Conservation (phyloP, 345 rosid species). For the Hibiscus tridactylites region DNA sequence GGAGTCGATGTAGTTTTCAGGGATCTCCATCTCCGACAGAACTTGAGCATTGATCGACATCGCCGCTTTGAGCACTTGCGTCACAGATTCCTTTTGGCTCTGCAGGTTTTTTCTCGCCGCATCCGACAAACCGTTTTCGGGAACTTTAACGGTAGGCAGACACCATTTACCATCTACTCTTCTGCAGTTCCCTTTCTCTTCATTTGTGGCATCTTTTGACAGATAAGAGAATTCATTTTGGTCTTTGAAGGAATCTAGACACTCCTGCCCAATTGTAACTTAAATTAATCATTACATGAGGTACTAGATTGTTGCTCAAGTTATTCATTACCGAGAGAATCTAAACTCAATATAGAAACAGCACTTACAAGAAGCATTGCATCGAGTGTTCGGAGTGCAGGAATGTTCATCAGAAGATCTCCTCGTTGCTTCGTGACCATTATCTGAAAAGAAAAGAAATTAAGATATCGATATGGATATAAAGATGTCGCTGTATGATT, state of each 20-base stretch:
- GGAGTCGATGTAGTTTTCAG: constrained; percentile 84
- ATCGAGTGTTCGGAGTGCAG: constrained; percentile 90
- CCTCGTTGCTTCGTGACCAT: constrained; percentile 74
- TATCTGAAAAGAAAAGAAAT: constrained; percentile 33
- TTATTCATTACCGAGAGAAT: neutral
- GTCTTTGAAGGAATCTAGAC: constrained; percentile 74
- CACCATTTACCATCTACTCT: constrained; percentile 91
- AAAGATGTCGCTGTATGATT: neutral
- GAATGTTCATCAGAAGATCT: constrained; percentile 88
- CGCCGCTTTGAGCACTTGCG: constrained; percentile 93
- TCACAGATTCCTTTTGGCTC: constrained; percentile 76
- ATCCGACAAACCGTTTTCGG: constrained; percentile 69
- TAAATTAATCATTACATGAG: neutral
- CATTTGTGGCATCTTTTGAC: constrained; percentile 59
- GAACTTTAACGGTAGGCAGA: constrained; percentile 76
- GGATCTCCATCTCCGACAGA: constrained; percentile 83
- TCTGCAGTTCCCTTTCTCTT: constrained; percentile 38
- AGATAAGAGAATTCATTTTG: constrained; percentile 69
- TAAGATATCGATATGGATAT: neutral
- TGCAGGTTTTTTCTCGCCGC: constrained; percentile 58
- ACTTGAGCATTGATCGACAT: constrained; percentile 95
- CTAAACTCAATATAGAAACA: neutral
- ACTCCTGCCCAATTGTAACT: constrained; percentile 35
- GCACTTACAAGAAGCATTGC: constrained; percentile 80
- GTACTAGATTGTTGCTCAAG: neutral